Base-by-base conservation (phyloP, 148 eudicot species). In the Limonium bicolor region DNA sequence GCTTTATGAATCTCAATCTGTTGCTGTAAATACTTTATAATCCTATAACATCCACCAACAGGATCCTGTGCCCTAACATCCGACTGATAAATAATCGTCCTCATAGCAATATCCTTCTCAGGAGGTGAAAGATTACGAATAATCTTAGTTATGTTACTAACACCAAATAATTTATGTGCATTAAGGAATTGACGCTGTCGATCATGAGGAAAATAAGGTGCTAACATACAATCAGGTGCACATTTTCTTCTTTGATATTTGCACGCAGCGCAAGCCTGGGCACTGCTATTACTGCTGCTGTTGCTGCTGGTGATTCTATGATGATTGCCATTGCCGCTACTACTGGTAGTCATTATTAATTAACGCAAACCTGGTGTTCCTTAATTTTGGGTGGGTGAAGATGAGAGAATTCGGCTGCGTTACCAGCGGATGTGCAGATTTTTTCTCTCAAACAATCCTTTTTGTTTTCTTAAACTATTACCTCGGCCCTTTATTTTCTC, bases 341-440 rank as follows among this genome's bases (percentile, higher is more conserved):
- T n/a, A n/a, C n/a, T n/a, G n/a, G n/a, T n/a, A n/a, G n/a, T n/a
- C n/a, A n/a, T n/a, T n/a, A n/a, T n/a, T n/a, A n/a, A n/a, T n/a
- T n/a, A n/a, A n/a, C n/a, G n/a, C n/a, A n/a, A n/a, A n/a, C n/a
- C n/a, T n/a, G n/a, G n/a, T 43, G 27, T 43, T 16, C 4, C 4
- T 2, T 42, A 35, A 34, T 41, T 30, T 17, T 33, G 47, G 21
- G 6, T 53, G 50, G 48, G 54, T 46, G 45, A 52, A 65, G 58
- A 57, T 43, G 50, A 47, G 78, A 72, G 73, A 69, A 57, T 50
- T 58, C 52, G 58, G 59, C 74, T 64, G 82, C 82, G 79, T 63
- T 67, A 69, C 71, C 73, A 74, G 59, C 66, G 70, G 80, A 56
- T 68, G 49, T 59, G 78, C 63, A 41, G 40, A 18, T 24, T 56